These are phyloP conservation scores for Fusarium clavum DNA, from an alignment of 2,329 filamentous ascomycete species.

Conservation along the genomic window DNA sequence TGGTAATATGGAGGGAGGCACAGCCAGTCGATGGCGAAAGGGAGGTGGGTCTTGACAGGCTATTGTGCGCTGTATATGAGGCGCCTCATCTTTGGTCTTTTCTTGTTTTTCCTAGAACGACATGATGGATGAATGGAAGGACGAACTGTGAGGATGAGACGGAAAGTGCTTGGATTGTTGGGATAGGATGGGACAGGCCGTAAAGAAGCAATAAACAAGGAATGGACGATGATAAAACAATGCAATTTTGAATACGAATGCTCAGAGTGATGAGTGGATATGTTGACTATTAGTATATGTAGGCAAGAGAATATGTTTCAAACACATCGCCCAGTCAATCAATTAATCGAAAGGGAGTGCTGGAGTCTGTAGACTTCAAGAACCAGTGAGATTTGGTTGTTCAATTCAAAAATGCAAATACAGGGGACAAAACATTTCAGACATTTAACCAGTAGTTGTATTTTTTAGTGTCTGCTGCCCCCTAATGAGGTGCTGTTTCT, in stretches of 20 bases:
- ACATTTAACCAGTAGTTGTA: conserved; percentile 23
- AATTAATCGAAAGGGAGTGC: not conserved
- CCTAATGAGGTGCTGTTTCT: conserved; percentile 1
- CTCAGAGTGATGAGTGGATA: not conserved
- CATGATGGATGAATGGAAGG: conserved; percentile 8
- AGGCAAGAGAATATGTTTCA: conserved; percentile 15
- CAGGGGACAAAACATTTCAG: not conserved
- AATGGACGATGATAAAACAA: not conserved
- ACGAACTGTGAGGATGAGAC: conserved; percentile 12
- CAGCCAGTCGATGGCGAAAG: not conserved
- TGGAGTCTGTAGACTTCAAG: not conserved
- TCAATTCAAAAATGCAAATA: not conserved
- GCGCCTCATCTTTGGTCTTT: conserved; percentile 4
- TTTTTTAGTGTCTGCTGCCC: conserved; percentile 25
- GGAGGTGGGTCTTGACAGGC: not conserved
- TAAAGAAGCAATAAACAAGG: conserved; percentile 6
- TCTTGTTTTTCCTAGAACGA: conserved; percentile 1
- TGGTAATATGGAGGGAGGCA: conserved; percentile 12
- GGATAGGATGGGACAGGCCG: conserved; percentile 1
- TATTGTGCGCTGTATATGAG: conserved; percentile 21
- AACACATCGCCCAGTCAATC: not conserved
- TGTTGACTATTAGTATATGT: conserved; percentile 14
- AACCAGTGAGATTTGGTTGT: not conserved
- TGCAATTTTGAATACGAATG: conserved; percentile 1
- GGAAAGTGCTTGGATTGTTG: conserved; percentile 31